Evolutionary conservation across 208 protist genomes (phyloP), one percentile per base, ranked within the genome.

Genomic region (Angomonas deanei): DNA sequence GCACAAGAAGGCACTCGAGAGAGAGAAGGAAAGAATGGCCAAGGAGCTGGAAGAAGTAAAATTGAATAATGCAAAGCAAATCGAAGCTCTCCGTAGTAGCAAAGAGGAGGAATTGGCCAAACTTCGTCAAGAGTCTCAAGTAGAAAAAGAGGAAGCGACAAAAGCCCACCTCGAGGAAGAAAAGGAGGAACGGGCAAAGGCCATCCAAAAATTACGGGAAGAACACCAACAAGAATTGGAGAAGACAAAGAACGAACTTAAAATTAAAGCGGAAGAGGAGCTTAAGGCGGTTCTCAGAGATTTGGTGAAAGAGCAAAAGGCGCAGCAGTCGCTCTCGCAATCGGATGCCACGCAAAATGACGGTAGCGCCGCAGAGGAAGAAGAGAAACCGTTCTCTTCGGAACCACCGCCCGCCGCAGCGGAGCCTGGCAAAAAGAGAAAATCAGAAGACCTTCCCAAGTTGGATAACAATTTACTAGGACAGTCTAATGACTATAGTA

Each of bases 231-330:
- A 55, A 46, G 61, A 66, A 6, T 6, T 36, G 38, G 48, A 66
- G 32, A 58, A 27, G 28, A 46, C 42, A 15, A 19, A 38, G 50
- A 42, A 50, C 28, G 74, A 84, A 38, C 64, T 86, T 0, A 80
- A 75, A 28, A 52, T 68, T 19, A 72, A 74, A 24, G 79, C 79
- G 1, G 77, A 84, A 48, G 64, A 80, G 23, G 83, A 86, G 63
- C 61, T 86, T 8, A 83, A 78, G 48, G 59, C 71, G 26, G 70
- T 73, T 42, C 55, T 86, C 61, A 68, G 78, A 15, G 76, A 84
- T 19, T 49, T 84, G 34, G 36, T 58, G 19, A 76, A 76, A 46
- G 79, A 84, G 53, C 47, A 53, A 53, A 53, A 53, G 23, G 5
- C 13, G 10, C n/a, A 24, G 47, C 11, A 5, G n/a, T 5, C n/a